Conservation (phyloP, 2,329 filamentous ascomycete genomes). For the Scedosporium aurantiacum region DNA sequence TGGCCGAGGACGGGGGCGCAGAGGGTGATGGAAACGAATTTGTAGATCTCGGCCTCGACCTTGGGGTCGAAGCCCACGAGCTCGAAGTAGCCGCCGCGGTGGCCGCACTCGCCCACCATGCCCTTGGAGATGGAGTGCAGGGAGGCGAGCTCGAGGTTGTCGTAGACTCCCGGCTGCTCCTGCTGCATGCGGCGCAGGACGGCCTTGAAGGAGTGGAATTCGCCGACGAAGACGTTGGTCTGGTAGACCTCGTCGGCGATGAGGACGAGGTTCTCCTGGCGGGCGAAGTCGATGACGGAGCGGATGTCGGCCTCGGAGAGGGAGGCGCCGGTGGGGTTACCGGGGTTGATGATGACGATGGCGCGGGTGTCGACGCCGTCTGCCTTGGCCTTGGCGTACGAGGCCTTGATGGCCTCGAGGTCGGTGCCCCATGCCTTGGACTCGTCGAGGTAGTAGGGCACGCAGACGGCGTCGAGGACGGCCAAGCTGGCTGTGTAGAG, state of each 20-base stretch:
- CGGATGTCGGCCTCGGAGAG: conserved; percentile 70
- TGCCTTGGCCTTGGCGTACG: conserved; percentile 62
- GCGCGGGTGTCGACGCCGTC: conserved; percentile 80
- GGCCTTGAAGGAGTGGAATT: conserved; percentile 94
- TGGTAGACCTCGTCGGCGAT: conserved; percentile 98
- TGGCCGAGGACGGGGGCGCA: conserved; percentile 93
- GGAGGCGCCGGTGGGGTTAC: conserved; percentile 89
- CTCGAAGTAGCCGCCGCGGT: conserved; percentile 96
- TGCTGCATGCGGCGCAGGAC: conserved; percentile 72
- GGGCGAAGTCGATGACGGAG: conserved; percentile 76
- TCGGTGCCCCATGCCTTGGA: conserved; percentile 79
- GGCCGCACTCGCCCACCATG: conserved; percentile 97
- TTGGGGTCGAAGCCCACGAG: conserved; percentile 76
- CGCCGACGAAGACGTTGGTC: conserved; percentile 91
- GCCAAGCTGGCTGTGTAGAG: conserved; percentile 91
- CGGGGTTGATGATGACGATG: conserved; percentile 96
- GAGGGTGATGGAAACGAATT: conserved; percentile 94
- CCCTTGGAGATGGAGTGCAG: conserved; percentile 94
- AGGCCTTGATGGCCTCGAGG: conserved; percentile 60
- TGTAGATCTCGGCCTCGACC: conserved; percentile 92
- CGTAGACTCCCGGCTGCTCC: conserved; percentile 63
- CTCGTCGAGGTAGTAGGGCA: conserved; percentile 93
- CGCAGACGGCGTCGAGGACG: conserved; percentile 72
- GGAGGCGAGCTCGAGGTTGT: conserved; percentile 78
- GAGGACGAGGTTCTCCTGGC: conserved; percentile 73